phyloP scores from a whole-genome alignment of 2,329 filamentous ascomycete genomes.

The Trichoderma cornu-damae region DNA sequence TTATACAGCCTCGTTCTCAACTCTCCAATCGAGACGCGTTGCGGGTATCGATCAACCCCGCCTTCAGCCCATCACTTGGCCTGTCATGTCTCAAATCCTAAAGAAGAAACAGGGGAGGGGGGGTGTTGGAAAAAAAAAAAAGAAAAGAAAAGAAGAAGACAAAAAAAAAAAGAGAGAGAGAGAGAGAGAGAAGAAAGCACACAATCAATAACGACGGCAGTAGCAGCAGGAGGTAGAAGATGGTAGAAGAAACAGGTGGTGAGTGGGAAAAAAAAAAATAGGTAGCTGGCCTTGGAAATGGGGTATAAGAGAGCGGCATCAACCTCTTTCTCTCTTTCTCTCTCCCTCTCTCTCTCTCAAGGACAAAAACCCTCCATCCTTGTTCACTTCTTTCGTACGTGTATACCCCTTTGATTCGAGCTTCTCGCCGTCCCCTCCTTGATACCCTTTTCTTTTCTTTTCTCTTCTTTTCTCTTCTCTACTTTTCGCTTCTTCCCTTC shows the following conservation, averaged over 20 bases:
- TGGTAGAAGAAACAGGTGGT: neutral
- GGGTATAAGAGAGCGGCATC: neutral
- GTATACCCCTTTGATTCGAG: neutral
- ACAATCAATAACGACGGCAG: no score
- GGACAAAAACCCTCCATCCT: neutral
- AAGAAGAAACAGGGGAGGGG: neutral
- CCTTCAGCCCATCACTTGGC: neutral
- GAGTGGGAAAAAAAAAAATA: no score
- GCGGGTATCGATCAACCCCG: neutral
- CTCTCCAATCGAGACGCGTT: neutral
- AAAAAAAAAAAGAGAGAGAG: neutral
- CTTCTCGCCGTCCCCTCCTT: neutral
- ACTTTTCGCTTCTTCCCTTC: no score
- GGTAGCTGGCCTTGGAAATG: neutral
- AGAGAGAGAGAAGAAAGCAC: no score
- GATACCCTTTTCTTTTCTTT: neutral
- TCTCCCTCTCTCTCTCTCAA: no score
- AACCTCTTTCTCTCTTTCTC: neutral
- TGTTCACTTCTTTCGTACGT: neutral
- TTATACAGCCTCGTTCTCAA: constrained; percentile 1
- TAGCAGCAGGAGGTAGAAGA: neutral
- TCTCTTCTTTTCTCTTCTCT: no score
- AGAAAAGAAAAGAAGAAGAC: neutral
- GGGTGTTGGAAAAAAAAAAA: no score
- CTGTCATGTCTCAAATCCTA: neutral